Conservation (phyloP, 257 asterid genomes). For the Dorcoceras hygrometricum region DNA sequence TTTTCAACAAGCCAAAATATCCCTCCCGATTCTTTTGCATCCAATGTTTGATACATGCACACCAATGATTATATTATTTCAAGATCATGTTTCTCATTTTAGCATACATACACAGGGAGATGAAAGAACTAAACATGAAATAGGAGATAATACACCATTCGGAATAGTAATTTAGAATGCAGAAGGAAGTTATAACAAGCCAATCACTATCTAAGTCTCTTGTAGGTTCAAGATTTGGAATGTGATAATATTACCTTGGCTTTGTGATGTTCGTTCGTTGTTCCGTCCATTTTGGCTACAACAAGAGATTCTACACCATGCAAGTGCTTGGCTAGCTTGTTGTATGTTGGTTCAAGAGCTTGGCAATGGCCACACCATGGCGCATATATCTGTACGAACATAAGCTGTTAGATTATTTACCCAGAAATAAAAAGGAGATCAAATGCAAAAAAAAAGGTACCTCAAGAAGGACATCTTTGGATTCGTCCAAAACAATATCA, state of each 20-base stretch:
- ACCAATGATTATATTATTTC: not conserved
- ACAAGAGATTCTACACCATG: constrained; percentile 60
- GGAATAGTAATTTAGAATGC: not conserved
- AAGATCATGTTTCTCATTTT: not conserved
- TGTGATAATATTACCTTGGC: constrained; percentile 56
- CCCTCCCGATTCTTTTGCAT: not conserved
- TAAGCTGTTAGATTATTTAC: constrained; percentile 9
- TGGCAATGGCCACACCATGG: constrained; percentile 99
- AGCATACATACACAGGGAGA: not conserved
- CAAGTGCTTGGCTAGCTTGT: constrained; percentile 87
- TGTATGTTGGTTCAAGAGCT: constrained; percentile 86
- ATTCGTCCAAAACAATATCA: constrained; percentile 65
- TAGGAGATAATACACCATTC: not conserved
- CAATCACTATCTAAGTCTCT: not conserved
- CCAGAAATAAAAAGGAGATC: not conserved
- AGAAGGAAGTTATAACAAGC: not conserved
- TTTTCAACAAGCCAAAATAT: constrained; percentile 5
- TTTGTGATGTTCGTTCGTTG: constrained; percentile 81
- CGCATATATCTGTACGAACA: constrained; percentile 60
- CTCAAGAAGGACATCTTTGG: constrained; percentile 97
- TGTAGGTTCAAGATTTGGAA: not conserved
- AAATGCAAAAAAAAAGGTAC: constrained; percentile 28
- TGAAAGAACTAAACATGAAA: not conserved
- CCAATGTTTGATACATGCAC: not conserved
- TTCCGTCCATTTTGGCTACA: constrained; percentile 95